Percentiles rank a stretch among this genome's conserved stretches.
Conservation (phyloP, 139 green algal species). For the Chlamydomonas asymmetrica region DNA sequence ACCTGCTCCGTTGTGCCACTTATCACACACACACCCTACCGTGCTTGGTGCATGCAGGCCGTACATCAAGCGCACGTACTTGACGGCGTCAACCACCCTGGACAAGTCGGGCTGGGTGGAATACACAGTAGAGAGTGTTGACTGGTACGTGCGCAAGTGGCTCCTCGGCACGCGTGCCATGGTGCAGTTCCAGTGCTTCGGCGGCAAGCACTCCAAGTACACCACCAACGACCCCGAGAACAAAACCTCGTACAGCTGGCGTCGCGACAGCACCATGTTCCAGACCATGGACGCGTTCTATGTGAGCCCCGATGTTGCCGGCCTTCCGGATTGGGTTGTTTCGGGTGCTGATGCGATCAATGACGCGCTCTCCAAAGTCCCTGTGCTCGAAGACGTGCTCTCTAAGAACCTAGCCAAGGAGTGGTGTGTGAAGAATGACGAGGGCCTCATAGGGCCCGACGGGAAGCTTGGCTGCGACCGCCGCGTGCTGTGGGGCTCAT, state of each 20-base stretch:
- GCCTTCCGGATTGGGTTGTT: background rate
- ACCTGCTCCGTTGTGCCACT: no score
- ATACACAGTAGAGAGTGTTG: no score
- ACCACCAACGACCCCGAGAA: constrained; percentile 17
- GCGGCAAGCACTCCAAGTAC: constrained; percentile 4
- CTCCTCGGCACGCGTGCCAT: no score
- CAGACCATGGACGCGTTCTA: constrained; percentile 12
- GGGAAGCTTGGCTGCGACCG: background rate
- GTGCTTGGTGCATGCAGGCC: no score
- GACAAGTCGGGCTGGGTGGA: background rate
- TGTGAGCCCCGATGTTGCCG: no score
- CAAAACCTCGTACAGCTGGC: constrained; percentile 29
- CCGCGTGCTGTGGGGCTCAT: constrained; percentile 17
- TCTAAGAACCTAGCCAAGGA: background rate
- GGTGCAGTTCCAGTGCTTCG: constrained; percentile 20
- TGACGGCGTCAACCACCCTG: background rate
- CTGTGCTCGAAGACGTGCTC: no score
- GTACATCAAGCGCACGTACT: constrained; percentile 22
- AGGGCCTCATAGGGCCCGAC: background rate
- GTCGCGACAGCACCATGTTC: constrained; percentile 9
- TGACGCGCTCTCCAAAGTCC: no score
- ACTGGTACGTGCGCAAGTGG: no score
- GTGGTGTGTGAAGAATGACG: constrained; percentile 16
- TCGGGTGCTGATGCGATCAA: no score
- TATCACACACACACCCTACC: no score